A percentile compares a stretch with the other conserved stretches of the same genome.
Evolutionary conservation across 768 basidiomycete species (phyloP).

Genomic region (Leccinum sublutescens): DNA sequence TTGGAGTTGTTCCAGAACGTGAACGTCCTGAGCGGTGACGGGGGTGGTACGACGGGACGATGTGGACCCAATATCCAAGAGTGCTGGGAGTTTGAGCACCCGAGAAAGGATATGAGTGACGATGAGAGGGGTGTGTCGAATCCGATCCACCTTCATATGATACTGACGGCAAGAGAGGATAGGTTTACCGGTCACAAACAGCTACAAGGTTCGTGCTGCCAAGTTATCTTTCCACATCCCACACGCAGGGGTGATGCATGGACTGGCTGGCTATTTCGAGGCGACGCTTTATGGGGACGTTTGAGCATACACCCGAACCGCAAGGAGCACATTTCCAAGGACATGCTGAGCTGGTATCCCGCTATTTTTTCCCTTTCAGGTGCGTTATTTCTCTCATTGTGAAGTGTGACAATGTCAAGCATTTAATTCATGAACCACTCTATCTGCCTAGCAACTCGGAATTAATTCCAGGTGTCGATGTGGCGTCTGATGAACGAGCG

Average conservation of each 20-base stretch:
- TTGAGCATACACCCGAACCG: constrained; percentile 91
- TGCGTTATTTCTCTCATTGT: constrained; percentile 34
- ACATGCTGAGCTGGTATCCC: constrained; percentile 99
- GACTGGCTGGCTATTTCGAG: constrained; percentile 96
- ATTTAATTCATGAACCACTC: constrained; percentile 69
- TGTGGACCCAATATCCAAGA: constrained; percentile 88
- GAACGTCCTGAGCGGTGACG: constrained; percentile 80
- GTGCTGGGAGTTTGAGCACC: constrained; percentile 98
- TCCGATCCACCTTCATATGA: neutral
- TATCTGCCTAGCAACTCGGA: constrained; percentile 93
- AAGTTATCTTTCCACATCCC: constrained; percentile 90
- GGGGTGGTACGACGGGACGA: constrained; percentile 55
- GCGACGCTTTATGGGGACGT: constrained; percentile 88
- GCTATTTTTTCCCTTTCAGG: constrained; percentile 91
- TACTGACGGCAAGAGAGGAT: constrained; percentile 12
- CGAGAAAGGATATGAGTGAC: constrained; percentile 72
- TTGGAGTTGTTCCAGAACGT: constrained; percentile 98
- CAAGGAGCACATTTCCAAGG: constrained; percentile 81
- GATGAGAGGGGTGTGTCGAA: constrained; percentile 59
- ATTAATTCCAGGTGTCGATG: constrained; percentile 84
- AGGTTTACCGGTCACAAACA: constrained; percentile 94
- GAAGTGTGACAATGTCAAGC: neutral
- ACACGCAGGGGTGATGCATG: constrained; percentile 90
- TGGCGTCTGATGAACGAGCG: constrained; percentile 91
- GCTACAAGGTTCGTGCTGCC: constrained; percentile 89